A percentile compares a stretch with the other conserved stretches of the same genome.
Conservation (phyloP, 1,284 basidiomycete species). For the Tilletia indica region DNA sequence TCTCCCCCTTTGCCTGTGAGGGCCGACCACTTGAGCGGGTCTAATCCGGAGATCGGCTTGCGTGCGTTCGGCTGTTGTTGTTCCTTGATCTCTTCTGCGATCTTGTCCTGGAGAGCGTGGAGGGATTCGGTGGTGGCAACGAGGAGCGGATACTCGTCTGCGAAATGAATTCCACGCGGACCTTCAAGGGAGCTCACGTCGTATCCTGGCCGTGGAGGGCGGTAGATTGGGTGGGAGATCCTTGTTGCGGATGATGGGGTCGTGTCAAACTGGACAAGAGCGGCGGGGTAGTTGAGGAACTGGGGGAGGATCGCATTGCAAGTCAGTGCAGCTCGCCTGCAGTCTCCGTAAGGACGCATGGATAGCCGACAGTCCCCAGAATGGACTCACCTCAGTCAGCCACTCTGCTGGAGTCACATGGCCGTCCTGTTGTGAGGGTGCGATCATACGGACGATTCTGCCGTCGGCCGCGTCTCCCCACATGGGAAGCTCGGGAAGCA, state of each 20-base stretch:
- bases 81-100: conserved; percentile 22
- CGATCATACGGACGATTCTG: conserved; percentile 15
- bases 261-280: conserved; percentile 40
- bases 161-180: conserved; percentile 37
- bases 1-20: conserved; percentile 19
- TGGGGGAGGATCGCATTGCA: neutral
- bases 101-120: conserved; percentile 26
- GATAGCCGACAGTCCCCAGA: too few species aligned
- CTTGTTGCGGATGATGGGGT: conserved; percentile 21
- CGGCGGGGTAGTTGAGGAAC: conserved; percentile 39
- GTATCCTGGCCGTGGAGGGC: conserved; percentile 26
- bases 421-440: neutral
- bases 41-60: conserved; percentile 21
- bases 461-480: conserved; percentile 42
- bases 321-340: too few species aligned
- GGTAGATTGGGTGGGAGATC: conserved; percentile 40
- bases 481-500: conserved; percentile 29
- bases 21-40: conserved; percentile 21
- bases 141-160: conserved; percentile 23
- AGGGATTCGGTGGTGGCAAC: conserved; percentile 25
- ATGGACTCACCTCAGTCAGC: conserved; percentile 29
- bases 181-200: conserved; percentile 22
- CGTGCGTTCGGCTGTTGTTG: conserved; percentile 23
- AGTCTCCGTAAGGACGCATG: too few species aligned
- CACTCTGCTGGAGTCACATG: conserved; percentile 32